Evolutionary conservation across 306 rosid species (phyloP).

Genomic region (Citrullus colocynthis): DNA sequence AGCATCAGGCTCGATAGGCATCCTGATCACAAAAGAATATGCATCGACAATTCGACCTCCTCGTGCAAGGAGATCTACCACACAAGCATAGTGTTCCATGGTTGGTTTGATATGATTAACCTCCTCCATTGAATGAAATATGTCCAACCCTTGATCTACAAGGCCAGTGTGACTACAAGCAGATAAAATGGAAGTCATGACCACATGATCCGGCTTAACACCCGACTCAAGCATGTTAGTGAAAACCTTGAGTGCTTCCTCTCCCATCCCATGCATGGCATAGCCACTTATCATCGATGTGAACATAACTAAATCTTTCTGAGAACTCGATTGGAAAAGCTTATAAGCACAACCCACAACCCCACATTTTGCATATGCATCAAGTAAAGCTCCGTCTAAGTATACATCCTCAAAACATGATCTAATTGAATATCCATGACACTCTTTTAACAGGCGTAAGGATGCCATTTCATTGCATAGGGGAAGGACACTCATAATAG

Average conservation of each 20-base stretch:
- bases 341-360: slow-evolving; percentile 37
- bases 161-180: slow-evolving; percentile 86
- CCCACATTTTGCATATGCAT: slow-evolving; percentile 81
- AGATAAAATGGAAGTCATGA: slow-evolving; percentile 58
- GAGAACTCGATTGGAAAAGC: slow-evolving; percentile 37
- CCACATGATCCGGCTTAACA: slow-evolving; percentile 53
- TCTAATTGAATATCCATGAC: slow-evolving; percentile 66
- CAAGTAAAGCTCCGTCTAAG: slow-evolving; percentile 62
- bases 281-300: slow-evolving; percentile 76
- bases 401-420: slow-evolving; percentile 41
- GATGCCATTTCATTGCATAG: slow-evolving; percentile 63
- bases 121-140: slow-evolving; percentile 59
- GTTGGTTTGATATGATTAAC: slow-evolving; percentile 58
- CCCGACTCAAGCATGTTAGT: slow-evolving; percentile 49
- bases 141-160: slow-evolving; percentile 57
- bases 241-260: slow-evolving; percentile 55
- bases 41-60: slow-evolving; percentile 57
- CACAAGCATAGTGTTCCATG: slow-evolving; percentile 68
- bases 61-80: slow-evolving; percentile 81
- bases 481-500: slow-evolving; percentile 77
- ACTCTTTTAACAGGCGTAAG: slow-evolving; percentile 43
- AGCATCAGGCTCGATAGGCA: slow-evolving; percentile 63
- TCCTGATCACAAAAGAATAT: slow-evolving; percentile 39
- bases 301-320: slow-evolving; percentile 75
- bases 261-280: slow-evolving; percentile 79